Percentiles rank a stretch among this genome's conserved stretches.
Conservation (phyloP, 2,329 filamentous ascomycete genomes). For the Talaromyces sp. region DNA sequence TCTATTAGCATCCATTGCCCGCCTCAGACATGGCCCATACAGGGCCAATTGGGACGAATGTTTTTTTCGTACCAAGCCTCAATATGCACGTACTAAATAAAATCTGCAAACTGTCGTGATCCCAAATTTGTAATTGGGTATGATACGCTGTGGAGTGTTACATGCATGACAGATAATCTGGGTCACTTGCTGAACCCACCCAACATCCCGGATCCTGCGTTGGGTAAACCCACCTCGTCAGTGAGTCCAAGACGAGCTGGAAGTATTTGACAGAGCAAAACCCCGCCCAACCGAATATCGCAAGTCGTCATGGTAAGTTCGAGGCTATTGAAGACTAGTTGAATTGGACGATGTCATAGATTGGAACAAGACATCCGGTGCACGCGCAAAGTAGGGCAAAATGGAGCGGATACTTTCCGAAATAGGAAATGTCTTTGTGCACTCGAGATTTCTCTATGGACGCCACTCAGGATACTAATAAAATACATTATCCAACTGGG, state of each 20-base stretch:
- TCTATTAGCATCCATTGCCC: background rate
- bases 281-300: background rate
- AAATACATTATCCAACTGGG: background rate
- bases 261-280: background rate
- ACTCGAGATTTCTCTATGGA: background rate
- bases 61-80: background rate
- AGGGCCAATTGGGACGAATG: background rate
- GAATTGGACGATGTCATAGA: background rate
- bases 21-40: background rate
- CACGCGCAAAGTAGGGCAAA: background rate
- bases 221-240: background rate
- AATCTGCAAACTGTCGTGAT: background rate
- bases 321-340: background rate
- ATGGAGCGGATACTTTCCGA: background rate
- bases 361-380: background rate
- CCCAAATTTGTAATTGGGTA: background rate
- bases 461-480: background rate
- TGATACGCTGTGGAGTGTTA: background rate
- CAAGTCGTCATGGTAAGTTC: background rate
- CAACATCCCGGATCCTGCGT: background rate
- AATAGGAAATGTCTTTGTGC: background rate
- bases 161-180: constrained; percentile 2
- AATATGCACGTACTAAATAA: background rate
- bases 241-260: background rate
- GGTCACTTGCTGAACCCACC: background rate